Percentiles rank a stretch among this genome's conserved stretches.
phyloP scores from a whole-genome alignment of 2,329 filamentous ascomycete species.

The Alternaria arbusti region DNA sequence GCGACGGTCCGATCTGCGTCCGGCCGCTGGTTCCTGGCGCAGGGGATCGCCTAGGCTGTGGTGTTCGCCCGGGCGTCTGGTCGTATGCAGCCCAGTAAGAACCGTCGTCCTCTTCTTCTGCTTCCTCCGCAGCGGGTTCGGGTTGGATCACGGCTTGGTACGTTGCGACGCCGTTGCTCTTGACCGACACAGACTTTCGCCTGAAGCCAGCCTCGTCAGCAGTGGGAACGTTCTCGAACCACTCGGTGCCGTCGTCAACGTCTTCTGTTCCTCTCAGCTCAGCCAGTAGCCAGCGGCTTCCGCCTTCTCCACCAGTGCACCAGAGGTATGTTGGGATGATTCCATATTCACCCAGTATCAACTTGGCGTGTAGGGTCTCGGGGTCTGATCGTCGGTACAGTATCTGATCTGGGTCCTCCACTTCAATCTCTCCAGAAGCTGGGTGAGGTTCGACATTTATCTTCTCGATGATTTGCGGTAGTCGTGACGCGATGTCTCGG shows the following conservation, averaged over 20 bases:
- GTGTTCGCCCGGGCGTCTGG: conserved; percentile 61
- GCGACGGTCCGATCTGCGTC: conserved; percentile 43
- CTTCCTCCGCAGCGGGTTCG: conserved; percentile 20
- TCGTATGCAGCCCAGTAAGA: conserved; percentile 85
- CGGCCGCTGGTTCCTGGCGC: conserved; percentile 57
- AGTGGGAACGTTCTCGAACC: conserved; percentile 64
- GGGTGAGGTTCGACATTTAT: conserved; percentile 79
- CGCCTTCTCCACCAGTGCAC: conserved; percentile 69
- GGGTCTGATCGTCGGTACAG: conserved; percentile 73
- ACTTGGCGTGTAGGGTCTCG: conserved; percentile 75
- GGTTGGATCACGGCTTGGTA: conserved; percentile 16
- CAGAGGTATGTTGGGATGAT: conserved; percentile 72
- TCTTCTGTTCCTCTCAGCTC: conserved; percentile 69
- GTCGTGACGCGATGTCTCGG: conserved; percentile 60
- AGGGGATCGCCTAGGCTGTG: conserved; percentile 63
- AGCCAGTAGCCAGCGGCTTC: conserved; percentile 73
- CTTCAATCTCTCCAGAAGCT: conserved; percentile 78
- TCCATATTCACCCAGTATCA: conserved; percentile 66
- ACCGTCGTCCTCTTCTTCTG: conserved; percentile 68
- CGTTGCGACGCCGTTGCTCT: conserved; percentile 22
- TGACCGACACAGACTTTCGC: conserved; percentile 29
- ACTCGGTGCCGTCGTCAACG: conserved; percentile 62
- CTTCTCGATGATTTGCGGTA: conserved; percentile 67
- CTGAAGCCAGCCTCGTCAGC: conserved; percentile 62
- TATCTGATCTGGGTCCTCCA: conserved; percentile 69